Evolutionary conservation across 2,329 filamentous ascomycete species (phyloP).

Genomic region (Talaromyces amestolkiae): DNA sequence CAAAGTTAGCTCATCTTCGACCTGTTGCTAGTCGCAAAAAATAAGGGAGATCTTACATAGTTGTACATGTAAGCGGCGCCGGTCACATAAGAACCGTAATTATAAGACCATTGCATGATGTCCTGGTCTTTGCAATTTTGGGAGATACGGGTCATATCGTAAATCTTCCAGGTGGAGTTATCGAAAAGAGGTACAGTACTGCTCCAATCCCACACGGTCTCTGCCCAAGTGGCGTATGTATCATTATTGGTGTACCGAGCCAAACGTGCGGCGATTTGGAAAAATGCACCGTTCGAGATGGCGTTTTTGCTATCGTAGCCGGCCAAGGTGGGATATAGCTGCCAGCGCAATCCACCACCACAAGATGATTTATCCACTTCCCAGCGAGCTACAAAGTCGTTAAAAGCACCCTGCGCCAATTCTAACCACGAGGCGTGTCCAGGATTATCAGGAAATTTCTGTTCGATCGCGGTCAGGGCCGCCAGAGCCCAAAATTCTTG

Average conservation of each 20-base stretch:
- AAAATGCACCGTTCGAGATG: slow-evolving; percentile 54
- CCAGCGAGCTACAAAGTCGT: slow-evolving; percentile 71
- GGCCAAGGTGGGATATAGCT: slow-evolving; percentile 71
- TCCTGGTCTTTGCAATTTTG: slow-evolving; percentile 51
- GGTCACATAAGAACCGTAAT: slow-evolving; percentile 54
- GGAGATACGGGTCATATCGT: slow-evolving; percentile 47
- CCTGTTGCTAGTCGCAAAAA: not conserved
- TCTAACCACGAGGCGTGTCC: slow-evolving; percentile 72
- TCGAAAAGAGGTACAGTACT: slow-evolving; percentile 51
- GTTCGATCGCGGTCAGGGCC: slow-evolving; percentile 72
- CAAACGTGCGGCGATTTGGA: slow-evolving; percentile 60
- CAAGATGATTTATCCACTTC: slow-evolving; percentile 58
- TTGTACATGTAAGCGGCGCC: slow-evolving; percentile 60
- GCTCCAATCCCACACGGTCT: slow-evolving; percentile 61
- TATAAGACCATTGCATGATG: slow-evolving; percentile 58
- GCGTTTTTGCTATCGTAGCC: slow-evolving; percentile 58
- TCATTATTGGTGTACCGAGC: slow-evolving; percentile 71
- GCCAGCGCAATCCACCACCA: slow-evolving; percentile 74
- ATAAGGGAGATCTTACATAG: slow-evolving; percentile 34
- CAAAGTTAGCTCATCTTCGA: not conserved
- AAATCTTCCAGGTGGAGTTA: slow-evolving; percentile 44
- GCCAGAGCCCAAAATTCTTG: slow-evolving; percentile 77
- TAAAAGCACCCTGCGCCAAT: slow-evolving; percentile 75
- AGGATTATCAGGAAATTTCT: slow-evolving; percentile 62
- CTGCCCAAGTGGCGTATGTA: slow-evolving; percentile 73